A percentile compares a stretch with the other conserved stretches of the same genome.
Evolutionary conservation across 805 yeast genomes (phyloP).

Genomic region (Priceomyces carsonii): DNA sequence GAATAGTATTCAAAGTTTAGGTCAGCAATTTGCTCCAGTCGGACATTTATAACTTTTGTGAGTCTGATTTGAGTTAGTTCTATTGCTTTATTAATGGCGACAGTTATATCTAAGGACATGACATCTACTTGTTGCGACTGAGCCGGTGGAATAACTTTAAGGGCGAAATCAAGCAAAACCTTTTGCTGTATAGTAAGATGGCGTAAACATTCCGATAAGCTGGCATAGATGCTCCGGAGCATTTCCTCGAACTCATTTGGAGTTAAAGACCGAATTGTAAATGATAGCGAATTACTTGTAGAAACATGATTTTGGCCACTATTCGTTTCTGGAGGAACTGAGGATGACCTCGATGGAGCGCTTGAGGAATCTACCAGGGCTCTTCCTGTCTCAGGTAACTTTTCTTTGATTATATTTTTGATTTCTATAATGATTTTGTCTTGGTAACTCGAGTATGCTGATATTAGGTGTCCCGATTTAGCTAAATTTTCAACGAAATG

Average conservation of each 20-base stretch:
- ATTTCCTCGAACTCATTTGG: constrained; percentile 75
- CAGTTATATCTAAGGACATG: constrained; percentile 65
- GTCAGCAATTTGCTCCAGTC: constrained; percentile 68
- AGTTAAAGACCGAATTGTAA: constrained; percentile 62
- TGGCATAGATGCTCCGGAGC: constrained; percentile 60
- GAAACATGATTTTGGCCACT: constrained; percentile 4
- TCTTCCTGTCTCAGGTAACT: constrained; percentile 51
- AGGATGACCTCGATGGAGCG: constrained; percentile 28
- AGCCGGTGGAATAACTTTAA: constrained; percentile 28
- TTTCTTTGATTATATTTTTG: constrained; percentile 65
- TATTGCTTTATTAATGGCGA: constrained; percentile 65
- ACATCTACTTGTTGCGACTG: constrained; percentile 35
- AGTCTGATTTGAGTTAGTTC: constrained; percentile 73
- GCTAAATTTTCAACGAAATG: constrained; percentile 56
- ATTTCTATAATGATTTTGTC: constrained; percentile 69
- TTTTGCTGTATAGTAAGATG: constrained; percentile 80
- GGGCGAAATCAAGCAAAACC: constrained; percentile 68
- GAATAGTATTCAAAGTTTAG: constrained; percentile 62
- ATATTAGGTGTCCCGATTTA: constrained; percentile 58
- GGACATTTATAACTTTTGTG: constrained; percentile 73
- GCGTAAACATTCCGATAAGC: constrained; percentile 69
- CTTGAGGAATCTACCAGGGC: constrained; percentile 24
- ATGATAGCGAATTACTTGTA: constrained; percentile 21
- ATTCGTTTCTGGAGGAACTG: constrained; percentile 24
- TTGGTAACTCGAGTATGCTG: constrained; percentile 65